These are phyloP conservation scores for Hamamelis virginiana DNA, from an alignment of 164 flowering plant genomes.

Conservation along the genomic window DNA sequence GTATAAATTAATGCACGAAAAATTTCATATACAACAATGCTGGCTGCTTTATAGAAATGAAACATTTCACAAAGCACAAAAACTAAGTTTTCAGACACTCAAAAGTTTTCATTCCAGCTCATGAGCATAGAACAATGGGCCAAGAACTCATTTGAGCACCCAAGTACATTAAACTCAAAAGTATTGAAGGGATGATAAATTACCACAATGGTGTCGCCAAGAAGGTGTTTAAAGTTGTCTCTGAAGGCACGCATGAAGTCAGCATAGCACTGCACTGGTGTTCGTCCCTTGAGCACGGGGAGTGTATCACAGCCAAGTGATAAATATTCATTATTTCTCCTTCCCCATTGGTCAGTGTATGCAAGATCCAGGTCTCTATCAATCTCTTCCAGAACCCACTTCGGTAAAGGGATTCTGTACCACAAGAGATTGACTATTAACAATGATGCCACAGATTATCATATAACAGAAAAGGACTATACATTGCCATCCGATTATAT, in stretches of 20 bases:
- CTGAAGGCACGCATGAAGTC: conserved; percentile 91
- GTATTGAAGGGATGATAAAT: not conserved
- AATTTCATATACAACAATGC: too few species aligned
- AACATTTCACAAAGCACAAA: too few species aligned
- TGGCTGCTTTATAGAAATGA: too few species aligned
- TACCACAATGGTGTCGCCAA: conserved; percentile 95
- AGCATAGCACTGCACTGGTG: conserved; percentile 81
- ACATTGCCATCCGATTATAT: not conserved
- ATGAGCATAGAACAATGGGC: not conserved
- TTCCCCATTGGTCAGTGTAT: conserved; percentile 93
- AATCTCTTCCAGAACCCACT: conserved; percentile 84
- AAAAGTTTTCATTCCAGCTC: not conserved
- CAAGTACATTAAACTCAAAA: not conserved
- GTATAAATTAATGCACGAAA: not conserved
- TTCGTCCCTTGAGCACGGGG: conserved; percentile 79
- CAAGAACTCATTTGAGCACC: not conserved
- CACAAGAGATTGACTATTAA: not conserved
- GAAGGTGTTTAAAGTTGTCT: conserved; percentile 73
- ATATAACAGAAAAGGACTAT: not conserved
- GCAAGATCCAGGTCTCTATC: conserved; percentile 77
- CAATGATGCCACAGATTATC: not conserved
- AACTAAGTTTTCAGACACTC: too few species aligned
- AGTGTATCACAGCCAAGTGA: conserved; percentile 90
- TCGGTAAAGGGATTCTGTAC: conserved; percentile 84
- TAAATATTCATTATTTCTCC: conserved; percentile 77